Conservation (phyloP, 176 grass and related monocot genomes). For the Avena eriantha region DNA sequence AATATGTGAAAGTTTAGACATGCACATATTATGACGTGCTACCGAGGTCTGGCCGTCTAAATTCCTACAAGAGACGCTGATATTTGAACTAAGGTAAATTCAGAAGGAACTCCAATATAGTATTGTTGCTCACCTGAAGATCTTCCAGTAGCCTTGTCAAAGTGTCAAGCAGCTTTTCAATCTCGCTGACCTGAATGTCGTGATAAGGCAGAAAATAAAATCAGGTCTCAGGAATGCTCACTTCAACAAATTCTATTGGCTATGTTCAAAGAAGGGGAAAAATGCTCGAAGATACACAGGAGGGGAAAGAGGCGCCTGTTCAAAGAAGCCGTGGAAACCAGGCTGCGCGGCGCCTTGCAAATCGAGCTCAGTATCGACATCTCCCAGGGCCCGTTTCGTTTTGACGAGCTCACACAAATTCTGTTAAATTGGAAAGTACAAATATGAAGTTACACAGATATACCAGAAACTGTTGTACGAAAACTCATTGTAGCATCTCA, state of each 20-base stretch:
- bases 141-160: slow-evolving; percentile 77
- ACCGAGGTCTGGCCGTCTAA: neutral
- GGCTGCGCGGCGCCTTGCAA: slow-evolving; percentile 56
- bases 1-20: neutral
- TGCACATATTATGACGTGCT: neutral
- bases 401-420: slow-evolving; percentile 66
- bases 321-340: slow-evolving; percentile 72
- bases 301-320: slow-evolving; percentile 48
- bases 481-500: no score
- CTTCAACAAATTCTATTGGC: neutral
- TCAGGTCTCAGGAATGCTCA: neutral
- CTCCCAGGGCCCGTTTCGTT: slow-evolving; percentile 37
- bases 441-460: neutral
- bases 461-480: no score
- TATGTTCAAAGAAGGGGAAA: neutral
- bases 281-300: neutral
- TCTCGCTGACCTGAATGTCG: slow-evolving; percentile 64
- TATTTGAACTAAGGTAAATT: slow-evolving; percentile 28
- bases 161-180: slow-evolving; percentile 68
- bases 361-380: slow-evolving; percentile 76
- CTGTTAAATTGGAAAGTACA: slow-evolving; percentile 43
- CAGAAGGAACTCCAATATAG: neutral
- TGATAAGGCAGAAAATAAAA: slow-evolving; percentile 15
- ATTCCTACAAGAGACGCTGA: neutral
- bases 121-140: slow-evolving; percentile 62